Percentiles rank a stretch among this genome's conserved stretches.
These are phyloP conservation scores for Wickerhamiella vanderwaltii DNA, from an alignment of 805 yeast species.

Conservation along the genomic window DNA sequence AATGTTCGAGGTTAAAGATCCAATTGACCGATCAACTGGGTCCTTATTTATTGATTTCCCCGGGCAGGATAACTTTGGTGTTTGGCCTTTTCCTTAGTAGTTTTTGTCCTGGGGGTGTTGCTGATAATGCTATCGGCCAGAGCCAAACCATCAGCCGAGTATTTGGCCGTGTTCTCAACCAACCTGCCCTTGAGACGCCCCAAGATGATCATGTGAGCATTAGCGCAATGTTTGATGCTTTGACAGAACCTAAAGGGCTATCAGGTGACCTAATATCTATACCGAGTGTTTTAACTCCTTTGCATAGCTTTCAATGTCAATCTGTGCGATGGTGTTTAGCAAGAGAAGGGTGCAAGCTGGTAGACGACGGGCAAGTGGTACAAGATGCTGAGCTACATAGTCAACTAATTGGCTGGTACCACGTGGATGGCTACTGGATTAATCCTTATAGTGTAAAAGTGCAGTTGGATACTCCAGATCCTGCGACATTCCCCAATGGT, in stretches of 20 bases:
- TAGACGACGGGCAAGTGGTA: slow-evolving; percentile 15
- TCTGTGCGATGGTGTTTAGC: slow-evolving; percentile 30
- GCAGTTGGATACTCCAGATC: slow-evolving; percentile 9
- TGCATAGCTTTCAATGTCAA: slow-evolving; percentile 28
- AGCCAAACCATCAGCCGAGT: slow-evolving; percentile 2
- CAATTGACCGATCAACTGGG: slow-evolving; percentile 1
- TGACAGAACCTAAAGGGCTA: slow-evolving; percentile 1
- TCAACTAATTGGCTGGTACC: slow-evolving; percentile 21
- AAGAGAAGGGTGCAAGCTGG: slow-evolving; percentile 26
- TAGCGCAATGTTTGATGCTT: slow-evolving; percentile 6
- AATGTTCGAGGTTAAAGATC: neutral
- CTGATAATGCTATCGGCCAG: slow-evolving; percentile 4
- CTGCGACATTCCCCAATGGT: slow-evolving; percentile 14
- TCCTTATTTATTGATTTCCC: neutral
- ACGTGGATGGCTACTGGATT: slow-evolving; percentile 18
- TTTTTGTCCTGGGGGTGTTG: neutral
- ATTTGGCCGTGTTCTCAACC: neutral
- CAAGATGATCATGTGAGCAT: neutral
- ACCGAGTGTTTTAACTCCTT: slow-evolving; percentile 12
- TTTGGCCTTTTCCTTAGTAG: slow-evolving; percentile 2
- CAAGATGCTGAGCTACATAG: slow-evolving; percentile 17
- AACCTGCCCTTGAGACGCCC: neutral
- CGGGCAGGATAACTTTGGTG: slow-evolving; percentile 2
- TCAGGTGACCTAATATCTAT: neutral
- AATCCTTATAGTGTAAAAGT: slow-evolving; percentile 21